Evolutionary conservation across 345 rosid genomes (phyloP), one percentile per base, ranked within the genome.

Genomic region (Eucalyptus cloeziana): DNA sequence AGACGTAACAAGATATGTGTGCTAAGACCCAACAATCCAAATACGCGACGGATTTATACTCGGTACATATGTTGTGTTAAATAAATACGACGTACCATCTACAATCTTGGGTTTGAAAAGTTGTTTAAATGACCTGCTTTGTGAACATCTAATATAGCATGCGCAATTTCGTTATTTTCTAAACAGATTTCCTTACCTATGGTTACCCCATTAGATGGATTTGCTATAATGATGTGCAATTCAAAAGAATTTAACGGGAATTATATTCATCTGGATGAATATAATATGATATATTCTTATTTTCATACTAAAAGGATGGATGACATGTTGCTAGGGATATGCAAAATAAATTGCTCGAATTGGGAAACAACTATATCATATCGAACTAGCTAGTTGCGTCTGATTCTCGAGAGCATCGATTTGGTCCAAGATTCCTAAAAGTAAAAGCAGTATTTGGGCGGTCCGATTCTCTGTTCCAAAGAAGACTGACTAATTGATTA

Each of bases 321-420:
- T 69, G 24, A 33, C 80, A 3, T 69, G 25, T 69, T 33, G 80
- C 22, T 52, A 52, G 24, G 25, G 24, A 52, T 52, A 52, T 21
- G 10, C 25, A 21, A 52, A 52, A 52, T 1, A 4, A 10, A 8
- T 52, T 52, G 58, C 25, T 52, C 0, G 0, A 21, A 19, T 4
- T 52, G 3, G 4, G 4, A 52, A 52, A 52, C 10, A 52, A 4
- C 1, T 52, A 4, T 9, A 21, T 52, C 2, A 0, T 10, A 21
- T 21, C 10, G 24, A 21, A 52, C 0, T 52, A 52, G 2, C 1
- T 6, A 1, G 25, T 52, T 52, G 2, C 2, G 1, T 21, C 0
- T 8, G 25, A 52, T 10, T 52, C 24, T 1, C 4, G 0, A 52
- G 10, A 52, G 24, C 58, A 52, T 52, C 58, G 8, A 21, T 52